Conservation (phyloP, 1,284 basidiomycete species). For the Gomphus sp. region DNA sequence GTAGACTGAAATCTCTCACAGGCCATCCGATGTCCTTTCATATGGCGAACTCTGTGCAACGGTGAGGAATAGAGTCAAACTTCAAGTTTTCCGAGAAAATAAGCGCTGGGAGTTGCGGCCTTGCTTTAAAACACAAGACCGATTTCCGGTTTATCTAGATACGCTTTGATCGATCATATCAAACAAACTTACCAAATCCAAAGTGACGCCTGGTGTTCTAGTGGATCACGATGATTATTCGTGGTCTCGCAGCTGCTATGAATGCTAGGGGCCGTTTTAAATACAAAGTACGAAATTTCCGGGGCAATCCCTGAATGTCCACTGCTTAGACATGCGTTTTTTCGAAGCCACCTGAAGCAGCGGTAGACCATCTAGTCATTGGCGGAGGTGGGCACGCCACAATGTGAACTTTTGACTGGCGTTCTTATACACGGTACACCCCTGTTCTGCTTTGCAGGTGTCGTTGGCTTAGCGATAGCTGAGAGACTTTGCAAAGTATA, state of each 20-base stretch:
- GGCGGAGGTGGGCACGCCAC: conserved; percentile 60
- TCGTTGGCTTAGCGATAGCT: conserved; percentile 84
- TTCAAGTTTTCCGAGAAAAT: too few relatives aligned
- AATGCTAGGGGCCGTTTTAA: conserved; percentile 52
- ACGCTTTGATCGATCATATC: too few relatives aligned
- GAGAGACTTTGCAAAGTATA: conserved; percentile 62
- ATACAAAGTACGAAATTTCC: conserved; percentile 44
- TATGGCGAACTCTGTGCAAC: conserved; percentile 72
- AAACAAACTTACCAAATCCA: too few relatives aligned
- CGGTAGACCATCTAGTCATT: conserved; percentile 87
- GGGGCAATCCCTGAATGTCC: neutral
- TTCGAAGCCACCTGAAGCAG: conserved; percentile 53
- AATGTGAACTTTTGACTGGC: neutral
- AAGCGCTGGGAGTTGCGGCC: too few relatives aligned
- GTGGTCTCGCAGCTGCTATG: conserved; percentile 47
- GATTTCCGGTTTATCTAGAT: too few relatives aligned
- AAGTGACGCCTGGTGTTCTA: neutral
- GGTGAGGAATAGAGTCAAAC: conserved; percentile 50
- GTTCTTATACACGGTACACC: too few relatives aligned
- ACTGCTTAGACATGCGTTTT: neutral
- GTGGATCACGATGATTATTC: conserved; percentile 20
- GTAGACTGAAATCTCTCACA: conserved; percentile 24
- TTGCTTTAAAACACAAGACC: too few relatives aligned
- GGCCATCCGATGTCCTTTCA: conserved; percentile 91
- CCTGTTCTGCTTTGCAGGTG: conserved; percentile 36